Conservation (phyloP, 192 early-diverging fungal species). For the Coemansia sp. region DNA sequence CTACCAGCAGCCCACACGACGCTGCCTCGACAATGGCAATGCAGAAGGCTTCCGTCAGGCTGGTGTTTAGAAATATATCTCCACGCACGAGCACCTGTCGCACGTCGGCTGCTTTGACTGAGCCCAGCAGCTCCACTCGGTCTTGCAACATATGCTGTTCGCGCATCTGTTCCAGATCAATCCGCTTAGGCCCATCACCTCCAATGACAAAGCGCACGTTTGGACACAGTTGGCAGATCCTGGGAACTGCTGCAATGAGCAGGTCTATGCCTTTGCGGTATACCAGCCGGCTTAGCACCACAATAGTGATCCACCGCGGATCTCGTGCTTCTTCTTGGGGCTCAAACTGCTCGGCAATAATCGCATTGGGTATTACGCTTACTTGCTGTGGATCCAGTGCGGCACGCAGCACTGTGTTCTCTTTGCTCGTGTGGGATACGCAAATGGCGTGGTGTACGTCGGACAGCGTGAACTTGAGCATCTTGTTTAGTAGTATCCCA, state of each 20-base stretch:
- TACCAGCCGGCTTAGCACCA: conserved; percentile 85
- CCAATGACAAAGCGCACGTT: conserved; percentile 92
- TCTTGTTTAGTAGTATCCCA: conserved; percentile 93
- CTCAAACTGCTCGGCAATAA: conserved; percentile 87
- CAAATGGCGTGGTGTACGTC: conserved; percentile 98
- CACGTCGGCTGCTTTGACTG: conserved; percentile 78
- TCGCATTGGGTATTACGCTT: conserved; percentile 95
- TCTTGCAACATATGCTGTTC: conserved; percentile 91
- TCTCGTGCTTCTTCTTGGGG: conserved; percentile 77
- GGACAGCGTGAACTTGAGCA: conserved; percentile 94
- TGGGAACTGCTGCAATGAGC: conserved; percentile 85
- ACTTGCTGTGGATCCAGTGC: conserved; percentile 85
- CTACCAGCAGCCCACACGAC: conserved; percentile 88
- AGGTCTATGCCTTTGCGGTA: conserved; percentile 96
- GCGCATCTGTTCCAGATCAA: conserved; percentile 97
- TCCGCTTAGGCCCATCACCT: conserved; percentile 92
- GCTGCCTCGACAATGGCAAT: conserved; percentile 99
- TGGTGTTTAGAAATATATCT: conserved; percentile 95
- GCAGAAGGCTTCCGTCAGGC: conserved; percentile 97
- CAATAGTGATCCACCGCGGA: conserved; percentile 85
- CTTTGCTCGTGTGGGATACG: conserved; percentile 98
- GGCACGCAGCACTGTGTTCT: conserved; percentile 95
- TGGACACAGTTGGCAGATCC: conserved; percentile 76
- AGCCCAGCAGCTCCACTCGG: conserved; percentile 83
- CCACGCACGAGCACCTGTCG: conserved; percentile 86